Evolutionary conservation across 345 rosid species (phyloP).

Genomic region (Lepidium sativum): DNA sequence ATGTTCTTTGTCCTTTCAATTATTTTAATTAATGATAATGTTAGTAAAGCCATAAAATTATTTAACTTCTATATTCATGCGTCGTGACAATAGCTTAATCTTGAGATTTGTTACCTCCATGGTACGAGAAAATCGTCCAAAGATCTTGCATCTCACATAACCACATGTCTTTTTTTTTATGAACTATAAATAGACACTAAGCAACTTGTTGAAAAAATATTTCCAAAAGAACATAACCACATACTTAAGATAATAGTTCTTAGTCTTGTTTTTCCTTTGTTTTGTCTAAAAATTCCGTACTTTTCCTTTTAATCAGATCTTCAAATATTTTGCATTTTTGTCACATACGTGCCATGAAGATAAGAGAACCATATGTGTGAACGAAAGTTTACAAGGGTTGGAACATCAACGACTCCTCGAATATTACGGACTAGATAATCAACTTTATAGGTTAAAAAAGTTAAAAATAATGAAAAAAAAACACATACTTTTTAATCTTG

Average conservation of each 20-base stretch:
- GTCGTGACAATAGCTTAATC: slow-evolving; percentile 18
- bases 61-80: slow-evolving; percentile 14
- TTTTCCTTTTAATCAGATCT: not conserved
- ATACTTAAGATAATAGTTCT: not conserved
- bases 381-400: no score
- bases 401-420: no score
- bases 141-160: slow-evolving; percentile 14
- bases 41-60: slow-evolving; percentile 12
- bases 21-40: slow-evolving; percentile 17
- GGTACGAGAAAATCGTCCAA: not conserved
- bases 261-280: not conserved
- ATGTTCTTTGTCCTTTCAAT: slow-evolving; percentile 2
- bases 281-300: not conserved
- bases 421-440: no score
- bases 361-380: no score
- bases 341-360: no score
- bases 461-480: no score
- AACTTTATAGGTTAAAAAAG: no score
- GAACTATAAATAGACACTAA: not conserved
- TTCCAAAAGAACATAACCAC: slow-evolving; percentile 2
- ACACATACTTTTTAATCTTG: no score
- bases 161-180: slow-evolving; percentile 6
- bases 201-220: slow-evolving; percentile 6
- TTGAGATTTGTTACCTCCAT: not conserved
- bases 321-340: no score